Conservation (phyloP, 2,329 filamentous ascomycete genomes). For the Fusarium albosuccineum region DNA sequence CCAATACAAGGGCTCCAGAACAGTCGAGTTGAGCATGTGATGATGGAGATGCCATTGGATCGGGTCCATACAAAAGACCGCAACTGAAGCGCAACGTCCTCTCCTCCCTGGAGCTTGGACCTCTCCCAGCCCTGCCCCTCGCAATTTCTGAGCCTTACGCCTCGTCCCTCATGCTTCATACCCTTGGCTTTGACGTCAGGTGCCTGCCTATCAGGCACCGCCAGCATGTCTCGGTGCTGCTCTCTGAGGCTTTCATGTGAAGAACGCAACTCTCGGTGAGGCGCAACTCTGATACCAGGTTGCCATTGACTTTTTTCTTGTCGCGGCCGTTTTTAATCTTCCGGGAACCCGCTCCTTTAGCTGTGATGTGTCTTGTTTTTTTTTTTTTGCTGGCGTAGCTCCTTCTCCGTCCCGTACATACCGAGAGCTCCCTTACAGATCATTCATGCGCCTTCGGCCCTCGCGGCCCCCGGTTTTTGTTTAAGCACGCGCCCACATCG, state of each 20-base stretch:
- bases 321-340: conserved; percentile 1
- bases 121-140: conserved; percentile 6
- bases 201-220: conserved; percentile 45
- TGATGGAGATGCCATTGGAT: background rate
- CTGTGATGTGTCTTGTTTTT: background rate
- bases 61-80: background rate
- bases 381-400: background rate
- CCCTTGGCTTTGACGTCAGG: conserved; percentile 43
- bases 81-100: background rate
- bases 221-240: conserved; percentile 28
- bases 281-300: conserved; percentile 10
- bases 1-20: background rate
- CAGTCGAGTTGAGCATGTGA: conserved; percentile 3
- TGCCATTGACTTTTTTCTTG: conserved; percentile 2
- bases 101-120: conserved; percentile 10
- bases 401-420: background rate
- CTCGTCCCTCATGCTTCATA: conserved; percentile 18
- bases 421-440: conserved; percentile 12
- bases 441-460: conserved; percentile 26
- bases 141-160: conserved; percentile 22
- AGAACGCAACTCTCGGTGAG: conserved; percentile 14
- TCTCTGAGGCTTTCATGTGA: conserved; percentile 33
- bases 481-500: conserved; percentile 39
- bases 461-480: conserved; percentile 38
- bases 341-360: background rate